Conservation (phyloP, 2,329 filamentous ascomycete species). For the Calcarisporium arbuscula region DNA sequence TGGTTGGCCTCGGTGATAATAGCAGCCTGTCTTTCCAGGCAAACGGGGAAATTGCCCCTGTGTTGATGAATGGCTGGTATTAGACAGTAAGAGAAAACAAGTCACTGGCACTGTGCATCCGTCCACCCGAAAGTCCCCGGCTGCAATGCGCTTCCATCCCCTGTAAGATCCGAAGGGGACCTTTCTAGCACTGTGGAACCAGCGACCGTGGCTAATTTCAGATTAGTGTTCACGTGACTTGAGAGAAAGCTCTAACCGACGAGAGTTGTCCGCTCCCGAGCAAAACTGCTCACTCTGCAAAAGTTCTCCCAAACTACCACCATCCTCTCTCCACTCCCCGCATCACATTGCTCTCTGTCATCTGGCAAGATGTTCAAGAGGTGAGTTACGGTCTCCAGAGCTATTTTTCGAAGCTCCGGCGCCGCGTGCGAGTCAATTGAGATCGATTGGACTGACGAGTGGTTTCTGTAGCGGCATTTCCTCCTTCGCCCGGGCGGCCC, state of each 20-base stretch:
- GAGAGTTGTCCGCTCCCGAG: constrained; percentile 35
- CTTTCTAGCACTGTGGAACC: too few relatives aligned
- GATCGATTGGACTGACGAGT: constrained; percentile 39
- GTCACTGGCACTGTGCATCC: too few relatives aligned
- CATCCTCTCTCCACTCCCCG: constrained; percentile 53
- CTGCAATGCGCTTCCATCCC: too few relatives aligned
- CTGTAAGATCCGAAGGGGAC: too few relatives aligned
- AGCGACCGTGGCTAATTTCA: too few relatives aligned
- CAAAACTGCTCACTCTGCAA: constrained; percentile 44
- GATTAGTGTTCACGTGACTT: constrained; percentile 32
- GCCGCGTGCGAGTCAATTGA: constrained; percentile 35
- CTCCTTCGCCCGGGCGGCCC: constrained; percentile 56
- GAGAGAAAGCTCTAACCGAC: constrained; percentile 37
- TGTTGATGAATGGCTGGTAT: too few relatives aligned
- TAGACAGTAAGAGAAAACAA: too few relatives aligned
- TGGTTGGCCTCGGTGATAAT: too few relatives aligned
- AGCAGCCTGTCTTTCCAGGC: too few relatives aligned
- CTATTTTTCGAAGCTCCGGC: constrained; percentile 18
- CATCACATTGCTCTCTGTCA: constrained; percentile 58
- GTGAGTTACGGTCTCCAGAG: constrained; percentile 44
- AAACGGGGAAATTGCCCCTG: too few relatives aligned
- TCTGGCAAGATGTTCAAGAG: constrained; percentile 79
- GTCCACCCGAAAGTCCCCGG: too few relatives aligned
- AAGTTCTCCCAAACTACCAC: constrained; percentile 42
- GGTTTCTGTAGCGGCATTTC: constrained; percentile 54